A percentile compares a stretch with the other conserved stretches of the same genome.
phyloP scores from a whole-genome alignment of 2,329 filamentous ascomycete genomes.

The Pestalotiopsis sp. region DNA sequence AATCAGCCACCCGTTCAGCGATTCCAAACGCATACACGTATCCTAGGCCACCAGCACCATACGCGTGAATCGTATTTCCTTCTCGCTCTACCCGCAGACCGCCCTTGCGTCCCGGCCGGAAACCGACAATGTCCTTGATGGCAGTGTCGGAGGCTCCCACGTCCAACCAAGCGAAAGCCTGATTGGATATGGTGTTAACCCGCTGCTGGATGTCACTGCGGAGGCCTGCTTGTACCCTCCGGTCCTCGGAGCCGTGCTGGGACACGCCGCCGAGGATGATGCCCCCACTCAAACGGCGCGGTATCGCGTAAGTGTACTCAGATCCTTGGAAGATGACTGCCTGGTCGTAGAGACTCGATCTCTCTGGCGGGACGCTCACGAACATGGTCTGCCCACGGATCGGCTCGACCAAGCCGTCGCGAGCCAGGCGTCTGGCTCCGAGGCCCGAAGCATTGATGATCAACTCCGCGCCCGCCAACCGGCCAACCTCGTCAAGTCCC shows the following conservation, averaged over 20 bases:
- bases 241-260: background rate
- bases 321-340: background rate
- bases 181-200: background rate
- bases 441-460: background rate
- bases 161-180: background rate
- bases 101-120: background rate
- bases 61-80: background rate
- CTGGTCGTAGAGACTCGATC: background rate
- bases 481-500: background rate
- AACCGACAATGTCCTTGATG: background rate
- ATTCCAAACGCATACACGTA: background rate
- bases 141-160: background rate
- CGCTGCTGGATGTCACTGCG: background rate
- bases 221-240: background rate
- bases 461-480: background rate
- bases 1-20: background rate
- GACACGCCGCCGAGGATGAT: background rate
- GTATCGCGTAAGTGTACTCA: background rate
- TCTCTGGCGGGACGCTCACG: background rate
- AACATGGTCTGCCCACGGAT: constrained; percentile 3
- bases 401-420: background rate
- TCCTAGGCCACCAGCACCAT: background rate
- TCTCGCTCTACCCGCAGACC: background rate
- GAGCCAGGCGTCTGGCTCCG: background rate
- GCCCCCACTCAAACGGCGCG: background rate